Conservation (phyloP, 2,329 filamentous ascomycete genomes). For the Claviceps sorghi region DNA sequence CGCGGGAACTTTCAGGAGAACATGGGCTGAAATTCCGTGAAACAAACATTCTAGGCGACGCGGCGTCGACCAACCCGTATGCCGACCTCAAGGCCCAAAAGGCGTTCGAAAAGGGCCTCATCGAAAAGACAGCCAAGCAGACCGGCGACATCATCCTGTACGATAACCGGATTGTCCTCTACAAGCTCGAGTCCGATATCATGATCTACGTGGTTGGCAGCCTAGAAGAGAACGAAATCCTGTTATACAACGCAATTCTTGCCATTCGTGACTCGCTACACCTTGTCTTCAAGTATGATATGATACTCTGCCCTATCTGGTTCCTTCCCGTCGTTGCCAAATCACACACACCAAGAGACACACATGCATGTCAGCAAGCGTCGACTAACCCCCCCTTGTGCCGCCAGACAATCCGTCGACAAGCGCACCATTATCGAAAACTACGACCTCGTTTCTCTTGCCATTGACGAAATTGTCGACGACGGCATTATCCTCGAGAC, state of each 20-base stretch:
- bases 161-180: slow-evolving; percentile 89
- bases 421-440: slow-evolving; percentile 97
- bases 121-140: slow-evolving; percentile 94
- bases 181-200: slow-evolving; percentile 95
- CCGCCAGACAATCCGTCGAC: slow-evolving; percentile 72
- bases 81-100: slow-evolving; percentile 85
- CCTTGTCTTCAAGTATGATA: slow-evolving; percentile 83
- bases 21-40: neutral
- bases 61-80: slow-evolving; percentile 58
- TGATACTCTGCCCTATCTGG: slow-evolving; percentile 12
- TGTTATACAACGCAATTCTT: slow-evolving; percentile 87
- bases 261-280: slow-evolving; percentile 83
- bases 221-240: slow-evolving; percentile 88
- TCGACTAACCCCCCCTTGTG: slow-evolving; percentile 5
- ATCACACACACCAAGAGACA: neutral
- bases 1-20: neutral
- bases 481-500: slow-evolving; percentile 96
- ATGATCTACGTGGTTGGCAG: slow-evolving; percentile 90
- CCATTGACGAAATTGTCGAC: slow-evolving; percentile 89
- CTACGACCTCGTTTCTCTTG: slow-evolving; percentile 88
- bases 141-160: slow-evolving; percentile 93
- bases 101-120: slow-evolving; percentile 86
- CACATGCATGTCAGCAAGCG: neutral
- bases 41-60: slow-evolving; percentile 12
- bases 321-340: neutral